Evolutionary conservation across 208 protist species (phyloP).

Genomic region (Trypanosomatidae sp.): DNA sequence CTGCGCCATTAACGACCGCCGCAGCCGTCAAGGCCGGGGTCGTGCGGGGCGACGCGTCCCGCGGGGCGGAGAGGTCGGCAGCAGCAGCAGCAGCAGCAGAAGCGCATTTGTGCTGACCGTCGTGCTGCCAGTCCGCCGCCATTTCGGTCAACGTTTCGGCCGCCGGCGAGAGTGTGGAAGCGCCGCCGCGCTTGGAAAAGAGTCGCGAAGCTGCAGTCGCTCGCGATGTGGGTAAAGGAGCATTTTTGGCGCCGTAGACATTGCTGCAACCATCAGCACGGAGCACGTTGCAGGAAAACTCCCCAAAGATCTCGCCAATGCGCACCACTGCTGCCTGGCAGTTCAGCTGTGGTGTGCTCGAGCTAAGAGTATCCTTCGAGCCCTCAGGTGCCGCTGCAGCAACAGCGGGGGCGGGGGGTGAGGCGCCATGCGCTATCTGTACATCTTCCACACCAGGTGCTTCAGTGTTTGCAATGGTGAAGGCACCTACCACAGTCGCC

Average conservation of each 20-base stretch:
- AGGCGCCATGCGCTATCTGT: conserved; percentile 27
- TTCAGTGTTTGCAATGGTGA: not conserved
- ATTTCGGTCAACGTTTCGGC: not conserved
- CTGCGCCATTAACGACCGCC: not conserved
- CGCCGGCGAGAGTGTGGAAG: not conserved
- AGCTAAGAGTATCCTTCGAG: not conserved
- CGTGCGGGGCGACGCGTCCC: not conserved
- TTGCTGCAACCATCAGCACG: not conserved
- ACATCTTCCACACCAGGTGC: conserved; percentile 18
- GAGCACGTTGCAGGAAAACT: conserved; percentile 75
- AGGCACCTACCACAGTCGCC: not conserved
- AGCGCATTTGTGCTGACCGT: not conserved
- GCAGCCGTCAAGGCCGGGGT: not conserved
- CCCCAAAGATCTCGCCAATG: conserved; percentile 87
- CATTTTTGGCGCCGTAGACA: not conserved
- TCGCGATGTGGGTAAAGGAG: not conserved
- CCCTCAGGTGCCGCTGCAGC: not conserved
- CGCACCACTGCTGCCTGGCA: conserved; percentile 83
- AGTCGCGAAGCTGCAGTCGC: not conserved
- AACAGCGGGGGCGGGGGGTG: conserved; percentile 8
- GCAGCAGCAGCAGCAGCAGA: conserved; percentile 2
- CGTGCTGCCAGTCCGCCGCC: conserved; percentile 2
- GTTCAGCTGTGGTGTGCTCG: conserved; percentile 35
- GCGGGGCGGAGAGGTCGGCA: not conserved
- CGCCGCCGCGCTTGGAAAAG: not conserved